Evolutionary conservation across 2,329 filamentous ascomycete species (phyloP), one percentile per base, ranked within the genome.

Genomic region (Cercospora sesami): DNA sequence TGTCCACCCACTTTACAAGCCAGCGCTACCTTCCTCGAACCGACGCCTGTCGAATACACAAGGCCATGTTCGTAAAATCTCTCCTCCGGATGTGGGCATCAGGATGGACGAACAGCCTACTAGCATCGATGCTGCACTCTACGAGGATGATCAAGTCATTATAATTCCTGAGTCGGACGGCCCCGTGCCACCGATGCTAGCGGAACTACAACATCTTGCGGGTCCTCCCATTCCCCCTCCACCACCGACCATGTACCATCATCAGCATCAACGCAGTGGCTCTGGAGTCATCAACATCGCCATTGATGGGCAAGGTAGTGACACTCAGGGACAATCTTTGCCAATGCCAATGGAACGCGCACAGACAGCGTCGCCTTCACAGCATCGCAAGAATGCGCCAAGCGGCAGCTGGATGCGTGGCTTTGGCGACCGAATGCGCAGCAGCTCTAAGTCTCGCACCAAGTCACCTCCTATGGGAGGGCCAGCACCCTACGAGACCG

Each of bases 171-270:
- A 79, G 74, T 72, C 72, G 16, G 74, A 68, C 59, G 70, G 72
- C 42, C 67, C 68, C 4, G 51, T 59, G 2, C 68, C 69, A n/a
- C 63, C 64, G 9, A 70, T 77, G 58, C 81, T 90, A 18, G 85
- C 87, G 6, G 86, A 90, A 73, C 81, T 90, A 9, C 86, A 88
- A 73, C 87, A 89, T 75, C 80, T 90, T 16, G 84, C 83, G 26
- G 80, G 78, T 9, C 85, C 86, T 10, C 85, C 86, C 0, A 76
- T 79, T 9, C 79, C 79, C 12, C 78, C 79, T 33, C 79, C 79
- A 1, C 78, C 78, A n/a, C 78, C 79, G 30, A 72, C 74, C 18
- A 76, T 78, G 64, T 74, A 72, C 33, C 63, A 66, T 23, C 70
- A 42, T 42, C 36, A 67, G 58, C 70, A 68, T 23, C 66, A 59